phyloP scores from a whole-genome alignment of 331 rosid genomes.

The Dryas integrifolia region DNA sequence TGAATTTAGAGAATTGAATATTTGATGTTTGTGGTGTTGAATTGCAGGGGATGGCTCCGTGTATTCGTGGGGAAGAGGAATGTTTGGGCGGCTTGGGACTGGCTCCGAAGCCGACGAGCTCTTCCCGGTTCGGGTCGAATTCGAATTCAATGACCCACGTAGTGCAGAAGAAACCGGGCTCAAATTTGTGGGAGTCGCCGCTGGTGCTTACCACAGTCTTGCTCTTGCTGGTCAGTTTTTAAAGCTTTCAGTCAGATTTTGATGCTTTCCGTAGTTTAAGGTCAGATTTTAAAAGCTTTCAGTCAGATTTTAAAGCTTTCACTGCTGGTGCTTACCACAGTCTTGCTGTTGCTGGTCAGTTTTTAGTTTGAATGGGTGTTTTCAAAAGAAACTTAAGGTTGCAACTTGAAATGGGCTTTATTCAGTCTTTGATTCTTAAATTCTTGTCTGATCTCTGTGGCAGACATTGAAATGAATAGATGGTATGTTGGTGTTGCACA shows the following conservation, averaged over 20 bases:
- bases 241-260: neutral
- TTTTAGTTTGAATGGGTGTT: neutral
- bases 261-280: neutral
- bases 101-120: conserved; percentile 60
- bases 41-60: conserved; percentile 69
- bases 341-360: conserved; percentile 82
- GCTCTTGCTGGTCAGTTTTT: conserved; percentile 72
- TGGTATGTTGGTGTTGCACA: neutral
- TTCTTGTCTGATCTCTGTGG: neutral
- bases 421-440: neutral
- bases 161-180: conserved; percentile 18
- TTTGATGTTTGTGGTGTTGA: conserved; percentile 9
- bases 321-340: conserved; percentile 93
- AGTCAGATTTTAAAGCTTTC: conserved; percentile 1
- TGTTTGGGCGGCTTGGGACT: conserved; percentile 81
- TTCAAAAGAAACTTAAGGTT: neutral
- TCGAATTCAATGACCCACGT: conserved; percentile 44
- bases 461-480: neutral
- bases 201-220: conserved; percentile 91
- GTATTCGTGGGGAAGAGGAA: conserved; percentile 90
- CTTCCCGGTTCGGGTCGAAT: conserved; percentile 53
- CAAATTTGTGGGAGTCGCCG: conserved; percentile 64
- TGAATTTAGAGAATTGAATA: neutral
- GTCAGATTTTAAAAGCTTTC: too few relatives aligned
- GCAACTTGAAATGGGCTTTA: neutral